These are phyloP conservation scores for Kwoniella botswanensis DNA, from an alignment of 768 basidiomycete genomes.

Conservation along the genomic window DNA sequence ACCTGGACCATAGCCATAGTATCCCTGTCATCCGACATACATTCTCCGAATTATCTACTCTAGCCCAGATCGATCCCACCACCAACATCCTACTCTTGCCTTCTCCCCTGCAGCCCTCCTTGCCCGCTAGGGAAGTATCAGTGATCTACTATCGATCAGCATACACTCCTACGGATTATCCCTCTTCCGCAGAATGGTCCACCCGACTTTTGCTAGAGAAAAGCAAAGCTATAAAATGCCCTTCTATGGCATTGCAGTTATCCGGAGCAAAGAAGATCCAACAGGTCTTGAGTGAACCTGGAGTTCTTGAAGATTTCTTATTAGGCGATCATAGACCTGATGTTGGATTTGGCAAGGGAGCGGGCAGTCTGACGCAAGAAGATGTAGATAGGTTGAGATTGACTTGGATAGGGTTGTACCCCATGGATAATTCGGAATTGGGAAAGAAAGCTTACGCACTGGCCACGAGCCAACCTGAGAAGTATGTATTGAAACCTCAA, in stretches of 20 bases:
- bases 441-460: slow-evolving; percentile 63
- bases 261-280: slow-evolving; percentile 96
- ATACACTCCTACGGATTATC: slow-evolving; percentile 83
- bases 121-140: slow-evolving; percentile 69
- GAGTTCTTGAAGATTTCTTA: slow-evolving; percentile 76
- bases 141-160: slow-evolving; percentile 89
- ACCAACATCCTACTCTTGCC: slow-evolving; percentile 49
- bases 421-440: slow-evolving; percentile 62
- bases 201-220: slow-evolving; percentile 80
- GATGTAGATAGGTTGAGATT: slow-evolving; percentile 67
- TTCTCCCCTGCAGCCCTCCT: slow-evolving; percentile 57
- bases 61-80: slow-evolving; percentile 63
- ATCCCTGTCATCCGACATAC: slow-evolving; percentile 79
- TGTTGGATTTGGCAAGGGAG: slow-evolving; percentile 47
- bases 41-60: slow-evolving; percentile 68
- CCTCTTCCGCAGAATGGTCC: slow-evolving; percentile 65
- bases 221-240: slow-evolving; percentile 88
- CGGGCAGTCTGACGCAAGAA: slow-evolving; percentile 41
- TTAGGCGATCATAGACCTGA: slow-evolving; percentile 42
- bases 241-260: slow-evolving; percentile 85
- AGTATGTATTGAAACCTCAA: slow-evolving; percentile 91
- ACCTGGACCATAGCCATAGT: slow-evolving; percentile 64
- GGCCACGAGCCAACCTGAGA: slow-evolving; percentile 63
- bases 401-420: slow-evolving; percentile 91
- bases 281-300: slow-evolving; percentile 76